phyloP scores from a whole-genome alignment of 2,329 filamentous ascomycete species.

The Blastomyces parvus region DNA sequence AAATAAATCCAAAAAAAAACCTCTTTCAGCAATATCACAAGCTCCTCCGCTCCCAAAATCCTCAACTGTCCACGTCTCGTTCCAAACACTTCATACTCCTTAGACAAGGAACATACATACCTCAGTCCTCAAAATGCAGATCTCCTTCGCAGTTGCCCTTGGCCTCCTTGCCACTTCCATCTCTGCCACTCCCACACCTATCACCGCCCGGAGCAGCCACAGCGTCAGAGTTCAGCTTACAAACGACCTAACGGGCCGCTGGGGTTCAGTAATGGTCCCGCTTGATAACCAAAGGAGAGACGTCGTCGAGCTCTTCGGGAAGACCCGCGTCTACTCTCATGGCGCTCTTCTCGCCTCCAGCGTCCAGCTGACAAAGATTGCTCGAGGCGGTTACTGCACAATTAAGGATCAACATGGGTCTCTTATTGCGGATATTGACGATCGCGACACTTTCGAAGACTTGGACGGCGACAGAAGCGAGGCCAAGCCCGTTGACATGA shows the following conservation, averaged over 20 bases:
- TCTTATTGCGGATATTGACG: background rate
- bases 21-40: background rate
- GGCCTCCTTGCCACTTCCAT: slow-evolving; percentile 1
- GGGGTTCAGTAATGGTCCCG: background rate
- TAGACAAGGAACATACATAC: background rate
- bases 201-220: background rate
- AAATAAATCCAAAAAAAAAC: background rate
- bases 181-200: background rate
- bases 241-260: background rate
- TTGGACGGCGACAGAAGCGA: background rate
- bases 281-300: background rate
- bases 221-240: background rate
- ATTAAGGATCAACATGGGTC: background rate
- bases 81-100: background rate
- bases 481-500: background rate
- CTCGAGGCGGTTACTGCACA: background rate
- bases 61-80: background rate
- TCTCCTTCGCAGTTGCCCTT: background rate
- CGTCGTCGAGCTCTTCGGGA: background rate
- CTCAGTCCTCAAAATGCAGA: slow-evolving; percentile 3
- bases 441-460: background rate
- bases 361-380: background rate
- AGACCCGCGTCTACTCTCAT: background rate
- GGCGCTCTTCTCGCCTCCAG: background rate
- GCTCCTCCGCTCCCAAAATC: background rate